A percentile compares a stretch with the other conserved stretches of the same genome.
Evolutionary conservation across 345 rosid species (phyloP).

Genomic region (Eucalyptus regnans): DNA sequence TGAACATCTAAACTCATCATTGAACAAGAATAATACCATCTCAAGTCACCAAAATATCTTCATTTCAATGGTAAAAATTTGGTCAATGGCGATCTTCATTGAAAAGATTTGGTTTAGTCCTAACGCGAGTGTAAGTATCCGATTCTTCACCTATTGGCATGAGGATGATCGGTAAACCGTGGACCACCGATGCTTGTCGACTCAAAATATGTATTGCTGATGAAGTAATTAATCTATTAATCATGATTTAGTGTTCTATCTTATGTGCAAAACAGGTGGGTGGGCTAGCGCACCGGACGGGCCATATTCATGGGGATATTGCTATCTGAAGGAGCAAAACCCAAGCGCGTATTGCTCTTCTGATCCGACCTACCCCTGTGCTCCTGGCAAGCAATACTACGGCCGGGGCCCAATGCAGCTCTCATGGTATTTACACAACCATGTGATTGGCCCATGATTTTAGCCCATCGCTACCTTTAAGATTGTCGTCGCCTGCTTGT

Average conservation of each 20-base stretch:
- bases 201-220: neutral
- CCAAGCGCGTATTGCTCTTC: constrained; percentile 33
- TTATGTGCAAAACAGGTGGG: constrained; percentile 16
- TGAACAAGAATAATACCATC: neutral
- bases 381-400: constrained; percentile 40
- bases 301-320: constrained; percentile 65
- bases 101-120: neutral
- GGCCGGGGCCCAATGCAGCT: constrained; percentile 72
- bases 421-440: constrained; percentile 12
- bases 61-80: neutral
- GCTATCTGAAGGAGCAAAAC: constrained; percentile 34
- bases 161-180: neutral
- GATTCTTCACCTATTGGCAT: neutral
- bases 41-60: neutral
- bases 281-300: constrained; percentile 55
- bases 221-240: neutral
- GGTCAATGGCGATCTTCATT: neutral
- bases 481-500: neutral
- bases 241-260: neutral
- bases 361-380: constrained; percentile 31
- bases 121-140: neutral
- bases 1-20: neutral
- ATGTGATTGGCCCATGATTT: neutral
- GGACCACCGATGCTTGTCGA: neutral
- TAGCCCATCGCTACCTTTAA: neutral